A percentile compares a stretch with the other conserved stretches of the same genome.
phyloP scores from a whole-genome alignment of 192 early-diverging fungal species.

The Coemansia sp. region DNA sequence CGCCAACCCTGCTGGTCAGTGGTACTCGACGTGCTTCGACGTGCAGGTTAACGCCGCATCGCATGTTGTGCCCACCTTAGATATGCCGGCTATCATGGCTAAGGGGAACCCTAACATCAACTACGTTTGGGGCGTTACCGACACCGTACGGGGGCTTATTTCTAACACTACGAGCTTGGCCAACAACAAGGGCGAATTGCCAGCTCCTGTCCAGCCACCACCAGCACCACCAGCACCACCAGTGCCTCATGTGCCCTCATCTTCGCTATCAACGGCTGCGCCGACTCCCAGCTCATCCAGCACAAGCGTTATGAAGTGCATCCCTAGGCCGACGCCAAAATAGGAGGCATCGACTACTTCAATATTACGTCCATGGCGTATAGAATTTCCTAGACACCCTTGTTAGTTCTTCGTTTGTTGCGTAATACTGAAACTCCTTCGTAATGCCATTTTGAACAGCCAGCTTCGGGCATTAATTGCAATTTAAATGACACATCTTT shows the following conservation, averaged over 20 bases:
- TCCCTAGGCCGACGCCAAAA: neutral
- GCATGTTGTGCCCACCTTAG: conserved; percentile 15
- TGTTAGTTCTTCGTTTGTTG: neutral
- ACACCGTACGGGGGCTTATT: conserved; percentile 7
- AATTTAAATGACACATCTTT: neutral
- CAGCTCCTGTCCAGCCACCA: neutral
- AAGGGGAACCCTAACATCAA: conserved; percentile 14
- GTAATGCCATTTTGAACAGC: neutral
- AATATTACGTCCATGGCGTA: neutral
- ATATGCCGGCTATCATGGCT: conserved; percentile 11
- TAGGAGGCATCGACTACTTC: neutral
- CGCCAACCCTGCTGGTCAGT: conserved; percentile 58
- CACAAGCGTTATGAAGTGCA: neutral
- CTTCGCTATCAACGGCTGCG: neutral
- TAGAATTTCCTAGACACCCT: neutral
- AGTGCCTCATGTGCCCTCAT: neutral
- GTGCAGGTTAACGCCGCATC: conserved; percentile 30
- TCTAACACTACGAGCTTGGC: conserved; percentile 18
- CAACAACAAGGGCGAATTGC: neutral
- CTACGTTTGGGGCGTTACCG: conserved; percentile 30
- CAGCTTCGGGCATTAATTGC: neutral
- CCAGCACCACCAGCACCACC: neutral
- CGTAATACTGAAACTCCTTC: neutral
- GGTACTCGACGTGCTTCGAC: conserved; percentile 67
- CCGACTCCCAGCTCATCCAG: neutral